These are phyloP conservation scores for Macrotyloma uniflorum DNA, from an alignment of 306 rosid species.

Conservation along the genomic window DNA sequence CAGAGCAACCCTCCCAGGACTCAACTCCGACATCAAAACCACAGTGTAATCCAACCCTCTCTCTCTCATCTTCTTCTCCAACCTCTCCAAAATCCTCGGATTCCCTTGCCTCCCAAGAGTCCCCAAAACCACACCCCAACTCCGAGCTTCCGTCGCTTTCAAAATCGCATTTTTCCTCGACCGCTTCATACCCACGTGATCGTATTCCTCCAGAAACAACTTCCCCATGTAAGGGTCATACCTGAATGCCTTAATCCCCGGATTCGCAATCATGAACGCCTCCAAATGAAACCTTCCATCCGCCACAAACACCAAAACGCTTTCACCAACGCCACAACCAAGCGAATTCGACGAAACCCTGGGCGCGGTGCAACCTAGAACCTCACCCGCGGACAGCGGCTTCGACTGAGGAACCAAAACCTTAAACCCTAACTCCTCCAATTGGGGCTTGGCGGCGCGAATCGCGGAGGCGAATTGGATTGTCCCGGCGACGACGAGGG, in stretches of 20 bases:
- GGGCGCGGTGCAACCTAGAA: slow-evolving; percentile 94
- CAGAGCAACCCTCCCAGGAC: slow-evolving; percentile 67
- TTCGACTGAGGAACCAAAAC: slow-evolving; percentile 83
- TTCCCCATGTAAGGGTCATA: slow-evolving; percentile 87
- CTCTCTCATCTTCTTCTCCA: slow-evolving; percentile 74
- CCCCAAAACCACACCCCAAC: slow-evolving; percentile 88
- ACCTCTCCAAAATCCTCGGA: slow-evolving; percentile 77
- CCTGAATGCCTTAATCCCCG: slow-evolving; percentile 70
- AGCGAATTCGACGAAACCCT: slow-evolving; percentile 44
- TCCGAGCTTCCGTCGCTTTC: slow-evolving; percentile 62
- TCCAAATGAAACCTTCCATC: slow-evolving; percentile 96
- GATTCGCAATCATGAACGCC: slow-evolving; percentile 95
- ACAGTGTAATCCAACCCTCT: slow-evolving; percentile 69
- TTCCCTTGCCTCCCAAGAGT: slow-evolving; percentile 98
- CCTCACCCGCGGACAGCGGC: slow-evolving; percentile 91
- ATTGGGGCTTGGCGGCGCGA: slow-evolving; percentile 67
- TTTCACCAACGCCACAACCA: slow-evolving; percentile 42
- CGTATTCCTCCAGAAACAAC: slow-evolving; percentile 84
- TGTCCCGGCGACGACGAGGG: slow-evolving; percentile 75
- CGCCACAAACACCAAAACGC: slow-evolving; percentile 72
- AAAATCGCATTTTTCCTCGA: slow-evolving; percentile 65
- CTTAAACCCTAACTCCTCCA: slow-evolving; percentile 70
- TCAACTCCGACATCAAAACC: slow-evolving; percentile 85
- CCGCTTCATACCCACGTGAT: slow-evolving; percentile 82
- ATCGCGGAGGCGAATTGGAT: slow-evolving; percentile 88